Evolutionary conservation across 2,329 filamentous ascomycete genomes (phyloP), one percentile per base, ranked within the genome.

Genomic region (Chalara sp.): DNA sequence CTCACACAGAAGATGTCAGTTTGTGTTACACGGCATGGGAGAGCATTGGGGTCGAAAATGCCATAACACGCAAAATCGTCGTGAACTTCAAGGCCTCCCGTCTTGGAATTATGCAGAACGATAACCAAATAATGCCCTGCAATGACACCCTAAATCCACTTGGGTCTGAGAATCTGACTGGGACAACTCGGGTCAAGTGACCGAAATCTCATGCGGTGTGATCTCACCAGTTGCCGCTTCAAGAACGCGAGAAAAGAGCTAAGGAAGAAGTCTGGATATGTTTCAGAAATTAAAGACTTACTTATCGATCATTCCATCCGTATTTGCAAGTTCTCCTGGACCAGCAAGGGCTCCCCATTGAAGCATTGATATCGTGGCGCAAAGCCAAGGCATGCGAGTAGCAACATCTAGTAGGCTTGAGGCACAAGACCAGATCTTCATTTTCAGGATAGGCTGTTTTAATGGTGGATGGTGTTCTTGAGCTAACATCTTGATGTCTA

Each of bases 341-440:
- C 90, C 89, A 62, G 76, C 74, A 63, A 92, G 70, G 62, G 83
- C 77, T 59, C 82, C 76, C 75, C 87, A 84, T 70, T 93, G 89
- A 59, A 86, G 67, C 68, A 96, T 79, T 51, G 87, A 86, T 53
- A 93, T 67, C 59, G 80, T 73, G 65, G 89, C 89, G 64, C 76
- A 78, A 51, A 96, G 78, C 92, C 92, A 97, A 56, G 92, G 92
- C 89, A 96, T 95, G 68, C 89, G 87, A 58, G 74, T 69, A 59
- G 85, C 76, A 64, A 96, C 70, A 73, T 90, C 83, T 59, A 90
- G 70, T 56, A 95, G 69, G 66, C 81, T 83, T 55, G 83, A 83
- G 51, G 85, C 67, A 69, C 87, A 88, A 61, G 82, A 75, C 83
- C 87, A 96, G 48, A 89, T 67, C 61, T 80, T 81, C 76, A 93